A percentile compares a stretch with the other conserved stretches of the same genome.
Evolutionary conservation across 108 stramenopile species (phyloP).

Genomic region (Cyclotella baltica): DNA sequence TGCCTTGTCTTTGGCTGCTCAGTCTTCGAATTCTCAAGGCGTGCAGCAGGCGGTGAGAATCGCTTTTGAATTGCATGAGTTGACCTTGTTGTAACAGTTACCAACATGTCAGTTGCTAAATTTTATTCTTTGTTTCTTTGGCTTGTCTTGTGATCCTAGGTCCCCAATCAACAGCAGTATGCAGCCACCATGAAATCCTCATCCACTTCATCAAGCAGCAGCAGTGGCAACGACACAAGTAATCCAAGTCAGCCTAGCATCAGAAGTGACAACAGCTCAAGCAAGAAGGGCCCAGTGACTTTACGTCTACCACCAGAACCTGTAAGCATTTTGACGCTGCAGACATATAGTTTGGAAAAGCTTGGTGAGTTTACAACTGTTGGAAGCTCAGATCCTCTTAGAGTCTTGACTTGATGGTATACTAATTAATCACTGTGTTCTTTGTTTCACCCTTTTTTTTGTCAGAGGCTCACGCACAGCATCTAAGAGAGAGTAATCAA

Average conservation of each 20-base stretch:
- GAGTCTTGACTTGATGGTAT: not conserved
- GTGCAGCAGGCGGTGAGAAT: too few species aligned
- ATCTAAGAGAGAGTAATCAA: constrained; percentile 65
- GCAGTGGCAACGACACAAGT: not conserved
- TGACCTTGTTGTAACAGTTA: too few species aligned
- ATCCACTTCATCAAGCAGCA: not conserved
- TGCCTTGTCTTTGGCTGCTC: too few species aligned
- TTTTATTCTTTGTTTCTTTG: too few species aligned
- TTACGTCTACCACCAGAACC: not conserved
- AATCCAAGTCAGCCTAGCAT: too few species aligned
- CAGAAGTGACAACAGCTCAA: not conserved
- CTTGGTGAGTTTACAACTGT: not conserved
- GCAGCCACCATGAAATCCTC: not conserved
- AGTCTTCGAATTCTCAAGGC: too few species aligned
- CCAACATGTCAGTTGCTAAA: too few species aligned
- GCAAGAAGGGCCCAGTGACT: not conserved
- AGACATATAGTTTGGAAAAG: constrained; percentile 1
- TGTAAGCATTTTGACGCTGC: not conserved
- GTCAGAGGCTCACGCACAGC: constrained; percentile 64
- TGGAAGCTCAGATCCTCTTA: not conserved
- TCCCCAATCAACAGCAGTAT: too few species aligned
- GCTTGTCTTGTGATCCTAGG: too few species aligned
- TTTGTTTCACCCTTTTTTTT: not conserved
- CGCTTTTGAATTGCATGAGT: too few species aligned
- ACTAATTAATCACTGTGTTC: not conserved